Base-by-base conservation (phyloP, 2,329 filamentous ascomycete species). In the Verticillium nonalfalfae region DNA sequence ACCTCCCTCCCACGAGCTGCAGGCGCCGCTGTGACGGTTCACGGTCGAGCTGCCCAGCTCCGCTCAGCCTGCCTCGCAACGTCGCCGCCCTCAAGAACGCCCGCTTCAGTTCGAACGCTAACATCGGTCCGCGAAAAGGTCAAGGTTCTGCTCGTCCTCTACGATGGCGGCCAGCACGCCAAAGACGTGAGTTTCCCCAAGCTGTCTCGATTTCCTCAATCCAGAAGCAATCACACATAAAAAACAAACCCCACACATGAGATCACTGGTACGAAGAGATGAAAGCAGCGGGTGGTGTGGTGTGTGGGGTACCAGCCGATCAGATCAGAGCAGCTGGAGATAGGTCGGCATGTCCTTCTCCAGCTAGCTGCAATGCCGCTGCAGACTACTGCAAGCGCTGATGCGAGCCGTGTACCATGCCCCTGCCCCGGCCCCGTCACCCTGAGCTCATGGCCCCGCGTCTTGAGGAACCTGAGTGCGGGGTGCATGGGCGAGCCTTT, bases 131-230 rank as follows among this genome's bases (percentile, higher is more conserved):
- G 68, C 68, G 68, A 71, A 73, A 70, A 97, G 93, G 93, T 93
- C 82, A 97, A 97, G 83, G 91, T 97, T 80, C 89, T 97, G 75
- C 84, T 93, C 74, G 91, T 96, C 71, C 86, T 97, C 70, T 97
- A 97, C 84, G 93, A 97, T 79, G 93, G 93, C 76, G 85, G 87
- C 75, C 82, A 92, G 81, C 92, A 97, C 82, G 93, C 93, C 80
- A 81, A 90, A 79, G 85, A 97, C 74, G 92, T 96, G 75, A 76
- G 81, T 75, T 4, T n/a, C 31, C 9, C 15, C 33, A 13, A 31
- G 14, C 7, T n/a, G 21, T 11, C 52, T 26, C 21, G 3, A n/a
- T n/a, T 34, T 34, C 13, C n/a, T n/a, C 10, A 7, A 21, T 18
- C 7, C 18, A 21, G n/a, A 50, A 36, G 13, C 18, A 50, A 50